Conservation (phyloP, 192 early-diverging fungal genomes). For the Jimgerdemannia lactiflua region DNA sequence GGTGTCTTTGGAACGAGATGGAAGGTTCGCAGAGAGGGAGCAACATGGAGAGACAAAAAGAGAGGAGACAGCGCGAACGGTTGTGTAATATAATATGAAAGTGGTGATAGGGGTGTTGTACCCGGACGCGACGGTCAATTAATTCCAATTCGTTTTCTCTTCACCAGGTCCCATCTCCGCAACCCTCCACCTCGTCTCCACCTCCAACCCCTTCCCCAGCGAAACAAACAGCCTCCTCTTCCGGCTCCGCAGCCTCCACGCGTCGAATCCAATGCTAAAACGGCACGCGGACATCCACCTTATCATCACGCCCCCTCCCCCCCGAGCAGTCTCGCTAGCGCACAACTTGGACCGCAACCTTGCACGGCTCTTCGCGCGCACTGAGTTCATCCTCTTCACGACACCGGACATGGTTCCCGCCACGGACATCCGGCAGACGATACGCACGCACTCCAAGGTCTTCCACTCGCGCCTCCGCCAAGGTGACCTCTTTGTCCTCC, state of each 20-base stretch:
- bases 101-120: neutral
- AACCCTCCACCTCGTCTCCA: constrained; percentile 35
- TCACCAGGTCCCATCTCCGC: constrained; percentile 48
- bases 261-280: constrained; percentile 28
- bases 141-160: neutral
- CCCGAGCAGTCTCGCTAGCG: constrained; percentile 30
- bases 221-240: constrained; percentile 21
- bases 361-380: constrained; percentile 48
- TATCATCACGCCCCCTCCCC: constrained; percentile 24
- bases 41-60: too few species aligned
- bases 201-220: constrained; percentile 3
- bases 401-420: constrained; percentile 40
- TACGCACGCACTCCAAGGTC: constrained; percentile 31
- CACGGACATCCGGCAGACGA: constrained; percentile 24
- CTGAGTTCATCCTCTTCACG: constrained; percentile 45
- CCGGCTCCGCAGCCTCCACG: constrained; percentile 19
- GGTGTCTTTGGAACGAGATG: neutral
- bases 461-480: constrained; percentile 33
- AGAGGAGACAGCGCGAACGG: too few species aligned
- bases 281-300: constrained; percentile 48
- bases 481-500: constrained; percentile 49
- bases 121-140: too few species aligned
- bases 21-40: too few species aligned
- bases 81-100: neutral
- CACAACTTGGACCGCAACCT: constrained; percentile 51